phyloP scores from a whole-genome alignment of 225 moss, liverwort and hornwort genomes.

The Bryum argenteum region DNA sequence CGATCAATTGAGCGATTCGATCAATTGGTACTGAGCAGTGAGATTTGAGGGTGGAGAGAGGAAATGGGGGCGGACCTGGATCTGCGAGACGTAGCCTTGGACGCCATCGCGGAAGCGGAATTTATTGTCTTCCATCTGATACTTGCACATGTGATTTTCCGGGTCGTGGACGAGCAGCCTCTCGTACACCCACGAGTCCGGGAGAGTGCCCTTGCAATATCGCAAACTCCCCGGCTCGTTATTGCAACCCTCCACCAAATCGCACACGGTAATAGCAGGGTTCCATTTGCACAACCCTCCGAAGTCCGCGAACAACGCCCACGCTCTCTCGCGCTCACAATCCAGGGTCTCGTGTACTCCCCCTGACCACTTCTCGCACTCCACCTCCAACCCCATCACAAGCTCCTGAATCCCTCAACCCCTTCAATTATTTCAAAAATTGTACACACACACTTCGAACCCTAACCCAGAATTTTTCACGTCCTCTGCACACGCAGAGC shows the following conservation, averaged over 20 bases:
- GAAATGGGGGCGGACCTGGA: constrained; percentile 25
- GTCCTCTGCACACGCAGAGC: no score
- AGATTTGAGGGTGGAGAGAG: no score
- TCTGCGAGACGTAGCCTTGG: constrained; percentile 44
- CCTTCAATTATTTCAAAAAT: background rate
- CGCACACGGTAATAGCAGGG: constrained; percentile 32
- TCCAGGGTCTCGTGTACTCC: constrained; percentile 39
- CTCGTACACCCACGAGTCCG: constrained; percentile 49
- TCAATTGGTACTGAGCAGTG: no score
- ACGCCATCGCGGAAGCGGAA: constrained; percentile 43
- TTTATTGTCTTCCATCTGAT: constrained; percentile 39
- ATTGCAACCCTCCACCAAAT: constrained; percentile 40
- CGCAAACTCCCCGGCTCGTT: constrained; percentile 36
- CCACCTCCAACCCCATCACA: constrained; percentile 25
- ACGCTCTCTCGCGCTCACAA: constrained; percentile 29
- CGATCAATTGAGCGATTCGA: background rate
- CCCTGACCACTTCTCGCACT: constrained; percentile 25
- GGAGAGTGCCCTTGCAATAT: constrained; percentile 27
- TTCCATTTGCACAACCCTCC: constrained; percentile 50
- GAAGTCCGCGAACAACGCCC: constrained; percentile 36
- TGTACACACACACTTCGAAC: no score
- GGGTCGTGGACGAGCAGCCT: constrained; percentile 39
- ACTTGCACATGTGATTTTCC: constrained; percentile 22
- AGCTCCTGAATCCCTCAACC: background rate
- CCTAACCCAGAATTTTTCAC: background rate